Percentiles rank a stretch among this genome's conserved stretches.
Conservation (phyloP, 441 rosid genomes). For the Isatis lusitanica region DNA sequence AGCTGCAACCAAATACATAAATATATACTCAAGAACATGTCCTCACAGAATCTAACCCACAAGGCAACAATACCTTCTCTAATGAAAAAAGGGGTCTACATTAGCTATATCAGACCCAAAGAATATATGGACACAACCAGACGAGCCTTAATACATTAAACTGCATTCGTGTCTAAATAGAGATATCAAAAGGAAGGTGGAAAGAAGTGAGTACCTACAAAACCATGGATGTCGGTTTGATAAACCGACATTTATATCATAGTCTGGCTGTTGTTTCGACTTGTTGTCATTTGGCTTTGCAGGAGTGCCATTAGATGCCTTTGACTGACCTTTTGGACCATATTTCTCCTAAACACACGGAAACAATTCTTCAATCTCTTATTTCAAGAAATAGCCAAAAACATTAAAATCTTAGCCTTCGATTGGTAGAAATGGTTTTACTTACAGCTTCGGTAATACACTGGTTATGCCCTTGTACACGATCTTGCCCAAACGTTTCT, state of each 20-base stretch:
- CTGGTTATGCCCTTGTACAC: conserved; percentile 81
- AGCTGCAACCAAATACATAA: conserved; percentile 44
- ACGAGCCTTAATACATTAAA: no score
- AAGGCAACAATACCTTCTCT: no score
- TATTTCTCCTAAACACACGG: conserved; percentile 71
- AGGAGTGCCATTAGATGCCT: conserved; percentile 52
- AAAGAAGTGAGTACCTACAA: conserved; percentile 63
- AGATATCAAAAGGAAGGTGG: not conserved
- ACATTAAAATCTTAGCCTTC: not conserved
- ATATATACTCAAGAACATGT: not conserved
- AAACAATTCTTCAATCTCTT: not conserved
- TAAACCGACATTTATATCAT: conserved; percentile 73
- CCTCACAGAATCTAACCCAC: not conserved
- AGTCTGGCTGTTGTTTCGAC: conserved; percentile 57
- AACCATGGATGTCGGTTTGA: conserved; percentile 89
- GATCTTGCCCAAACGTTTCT: conserved; percentile 67
- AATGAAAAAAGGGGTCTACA: no score
- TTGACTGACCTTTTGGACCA: conserved; percentile 84
- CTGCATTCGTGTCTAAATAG: no score
- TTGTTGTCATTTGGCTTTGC: conserved; percentile 60
- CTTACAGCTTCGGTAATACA: conserved; percentile 89
- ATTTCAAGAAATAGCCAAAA: not conserved
- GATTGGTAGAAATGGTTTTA: not conserved
- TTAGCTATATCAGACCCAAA: no score
- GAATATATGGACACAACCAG: no score